Evolutionary conservation across 306 rosid genomes (phyloP).

Genomic region (Rosa rugosa): DNA sequence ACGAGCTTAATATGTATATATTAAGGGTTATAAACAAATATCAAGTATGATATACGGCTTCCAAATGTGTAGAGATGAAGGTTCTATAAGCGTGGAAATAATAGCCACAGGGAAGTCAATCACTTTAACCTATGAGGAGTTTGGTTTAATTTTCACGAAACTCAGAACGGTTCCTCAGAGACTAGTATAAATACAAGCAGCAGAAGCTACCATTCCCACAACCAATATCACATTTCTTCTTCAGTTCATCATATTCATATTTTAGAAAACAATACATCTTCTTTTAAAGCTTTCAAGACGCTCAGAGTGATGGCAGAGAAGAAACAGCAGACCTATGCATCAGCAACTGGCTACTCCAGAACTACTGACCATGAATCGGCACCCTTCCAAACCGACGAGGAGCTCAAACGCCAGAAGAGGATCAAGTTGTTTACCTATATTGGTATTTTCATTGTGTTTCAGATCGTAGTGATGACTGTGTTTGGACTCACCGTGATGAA

Average conservation of each 20-base stretch:
- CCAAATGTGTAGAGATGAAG: background rate
- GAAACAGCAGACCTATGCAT: background rate
- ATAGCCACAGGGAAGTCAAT: background rate
- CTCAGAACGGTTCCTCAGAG: background rate
- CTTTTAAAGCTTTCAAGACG: background rate
- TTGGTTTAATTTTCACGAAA: background rate
- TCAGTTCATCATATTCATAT: background rate
- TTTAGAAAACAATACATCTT: background rate
- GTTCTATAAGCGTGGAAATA: background rate
- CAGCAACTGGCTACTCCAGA: background rate
- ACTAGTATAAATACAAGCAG: background rate
- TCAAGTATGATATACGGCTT: background rate
- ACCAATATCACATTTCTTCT: background rate
- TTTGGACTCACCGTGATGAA: slow-evolving; percentile 4
- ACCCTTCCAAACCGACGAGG: background rate
- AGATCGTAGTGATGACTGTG: background rate
- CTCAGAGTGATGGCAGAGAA: slow-evolving; percentile 3
- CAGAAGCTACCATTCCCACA: background rate
- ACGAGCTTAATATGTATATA: background rate
- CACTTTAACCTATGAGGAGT: background rate
- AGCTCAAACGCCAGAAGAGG: background rate
- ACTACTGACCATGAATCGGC: background rate
- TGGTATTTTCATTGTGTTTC: background rate
- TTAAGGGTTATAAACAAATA: no score
- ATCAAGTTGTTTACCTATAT: background rate